Base-by-base conservation (phyloP, 192 early-diverging fungal genomes). In the Ambispora gerdemannii region DNA sequence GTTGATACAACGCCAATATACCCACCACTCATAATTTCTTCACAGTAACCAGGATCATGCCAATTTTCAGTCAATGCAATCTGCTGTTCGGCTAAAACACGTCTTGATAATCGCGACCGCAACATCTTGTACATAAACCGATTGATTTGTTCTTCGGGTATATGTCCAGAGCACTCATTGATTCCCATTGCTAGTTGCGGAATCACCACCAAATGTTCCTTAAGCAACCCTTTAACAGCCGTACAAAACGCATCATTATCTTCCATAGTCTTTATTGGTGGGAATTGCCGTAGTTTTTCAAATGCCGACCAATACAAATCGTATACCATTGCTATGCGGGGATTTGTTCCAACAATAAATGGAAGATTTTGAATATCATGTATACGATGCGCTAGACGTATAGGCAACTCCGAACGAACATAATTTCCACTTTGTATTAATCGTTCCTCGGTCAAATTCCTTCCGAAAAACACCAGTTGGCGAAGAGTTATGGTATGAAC, bases 301-400 rank as follows among this genome's bases (percentile, higher is more conserved):
- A 98, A 96, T 0, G 94, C 94, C n/a, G 86, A 81, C 96, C 94
- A 96, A 76, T 96, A 98, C 51, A 96, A 79, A 53, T 87, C 83
- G 71, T 98, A 96, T 22, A 95, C 87, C 20, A 73, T 78, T 74
- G 90, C 84, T 63, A 96, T 87, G 71, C 96, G 92, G 3, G 94
- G 92, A 72, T 96, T 96, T 19, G 92, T 93, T 7, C 95, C 96
- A 0, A 94, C 91, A 32, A 95, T 90, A 67, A 93, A 98, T 3
- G 96, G 95, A 13, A 98, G 81, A 50, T 88, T 87, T 76, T 98
- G 96, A 73, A 96, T 95, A 74, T 91, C 90, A 52, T 92, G 85
- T 76, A 98, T 96, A 4, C 96, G 84, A 78, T 95, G 92, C 22
- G 96, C 93, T 27, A 98, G 76, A 38, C 96, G 84, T 0, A 96